Base-by-base conservation (phyloP, 345 rosid genomes). In the Eucalyptus dawsonii region DNA sequence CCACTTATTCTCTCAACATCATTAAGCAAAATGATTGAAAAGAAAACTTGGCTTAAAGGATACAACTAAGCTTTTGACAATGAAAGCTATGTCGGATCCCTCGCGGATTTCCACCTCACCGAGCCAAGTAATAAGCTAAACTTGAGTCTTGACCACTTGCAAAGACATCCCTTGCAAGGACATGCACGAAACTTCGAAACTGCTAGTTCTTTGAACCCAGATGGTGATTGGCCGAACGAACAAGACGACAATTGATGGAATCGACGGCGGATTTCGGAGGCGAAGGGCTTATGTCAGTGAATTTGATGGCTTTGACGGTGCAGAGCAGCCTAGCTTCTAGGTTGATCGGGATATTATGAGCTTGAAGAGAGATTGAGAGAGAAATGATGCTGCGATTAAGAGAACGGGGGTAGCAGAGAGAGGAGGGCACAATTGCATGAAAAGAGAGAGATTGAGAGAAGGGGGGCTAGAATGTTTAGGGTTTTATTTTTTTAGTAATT, bases 21-120 rank as follows among this genome's bases (percentile, higher is more conserved):
- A n/a, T 15, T 65, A 65, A 65, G 21, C 76, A 14, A n/a, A 65
- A 14, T 29, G 76, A 65, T 10, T 31, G 21, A 65, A n/a, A 22
- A 62, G 69, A 9, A 42, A 87, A 12, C 25, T n/a, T 3, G 51
- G 56, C 25, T 15, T 14, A 58, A 34, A 6, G 99, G 99, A 97
- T 97, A 96, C 98, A 27, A 93, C 76, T 34, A 97, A 91, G 91
- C 90, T 93, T 72, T 95, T 91, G 14, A 95, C 69, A 27, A 95
- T 89, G 89, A 92, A 92, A 11, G 93, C 93, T 88, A 93, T 42
- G 87, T 95, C 95, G 50, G 93, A 93, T 81, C 91, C 91, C 86
- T 95, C 92, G 4, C 87, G 88, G 22, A 92, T 42, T 86, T 92
- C 50, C 51, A 95, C 92, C 60, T 95, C 93, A 21, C 50, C 86